phyloP scores from a whole-genome alignment of 305 asterid genomes.

The Solanum aculeatissimum region DNA sequence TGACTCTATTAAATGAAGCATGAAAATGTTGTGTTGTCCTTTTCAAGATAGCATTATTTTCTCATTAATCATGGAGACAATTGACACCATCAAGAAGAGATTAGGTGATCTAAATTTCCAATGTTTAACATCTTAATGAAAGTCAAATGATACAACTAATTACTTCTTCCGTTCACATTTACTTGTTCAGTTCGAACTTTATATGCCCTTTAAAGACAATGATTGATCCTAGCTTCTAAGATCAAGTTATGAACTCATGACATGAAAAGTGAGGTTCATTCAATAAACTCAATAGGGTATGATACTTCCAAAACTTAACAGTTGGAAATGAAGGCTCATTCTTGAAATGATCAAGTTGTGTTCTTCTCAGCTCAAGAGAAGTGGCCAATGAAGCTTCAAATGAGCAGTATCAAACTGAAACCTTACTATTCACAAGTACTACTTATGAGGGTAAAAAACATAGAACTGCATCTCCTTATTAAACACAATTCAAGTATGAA shows the following conservation, averaged over 20 bases:
- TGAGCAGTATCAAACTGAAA: not conserved
- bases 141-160: not conserved
- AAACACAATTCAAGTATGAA: not conserved
- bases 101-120: not conserved
- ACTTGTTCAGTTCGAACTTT: accelerated
- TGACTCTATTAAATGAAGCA: not conserved
- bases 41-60: not conserved
- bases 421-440: not conserved
- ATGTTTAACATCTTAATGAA: not conserved
- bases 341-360: not conserved
- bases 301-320: too few species aligned
- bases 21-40: not conserved
- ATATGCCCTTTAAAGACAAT: too few species aligned
- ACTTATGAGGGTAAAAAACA: not conserved
- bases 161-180: not conserved
- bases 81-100: not conserved
- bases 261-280: not conserved
- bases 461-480: not conserved
- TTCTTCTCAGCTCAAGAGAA: not conserved
- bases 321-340: not conserved
- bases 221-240: not conserved
- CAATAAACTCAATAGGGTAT: not conserved
- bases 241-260: not conserved
- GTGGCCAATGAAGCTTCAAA: not conserved
- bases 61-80: not conserved